Evolutionary conservation across 1,284 basidiomycete genomes (phyloP), one percentile per base, ranked within the genome.

Genomic region (Heliocybe sulcata): DNA sequence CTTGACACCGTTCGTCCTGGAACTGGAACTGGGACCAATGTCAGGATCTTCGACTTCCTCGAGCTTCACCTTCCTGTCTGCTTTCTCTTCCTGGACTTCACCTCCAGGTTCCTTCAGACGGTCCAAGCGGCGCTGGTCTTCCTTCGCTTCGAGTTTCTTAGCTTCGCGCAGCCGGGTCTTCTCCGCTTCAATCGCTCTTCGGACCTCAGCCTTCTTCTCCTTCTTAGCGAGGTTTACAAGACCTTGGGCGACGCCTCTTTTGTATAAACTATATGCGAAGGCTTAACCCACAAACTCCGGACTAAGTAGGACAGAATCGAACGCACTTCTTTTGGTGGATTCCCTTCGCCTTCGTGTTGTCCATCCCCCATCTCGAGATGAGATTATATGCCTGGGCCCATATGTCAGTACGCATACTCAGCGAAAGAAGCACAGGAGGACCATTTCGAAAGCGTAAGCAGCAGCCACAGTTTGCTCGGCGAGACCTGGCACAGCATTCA

Each of bases 81-180:
- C 6, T n/a, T 49, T 4, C 20, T 26, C 23, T 16, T 8, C 19
- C 14, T 10, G 6, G 42, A n/a, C 66, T 20, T 65, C 51, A 25
- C 33, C 8, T 33, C 35, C 22, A 12, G 54, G 65, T 26, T 72
- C 70, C 61, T 67, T 70, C 65, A 75, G 70, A 62, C 58, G 59
- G 62, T 61, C 19, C 19, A 65, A 51, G 25, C 49, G 47, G 1
- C 33, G 35, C 42, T 26, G 26, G n/a, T 58, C 55, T 25, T 55
- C 55, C n/a, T 57, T 33, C 9, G 48, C 53, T 23, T 58, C 57
- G 27, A 31, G 35, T 19, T 56, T 54, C 8, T 51, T 38, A 20
- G 58, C 57, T 2, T 16, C 50, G 16, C 48, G 45, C 11, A 58
- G 53, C 23, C 53, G 51, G 27, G 33, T 27, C 51, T 53, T 53